These are phyloP conservation scores for Talaromyces sp. DNA, from an alignment of 2,329 filamentous ascomycete species.

Conservation along the genomic window DNA sequence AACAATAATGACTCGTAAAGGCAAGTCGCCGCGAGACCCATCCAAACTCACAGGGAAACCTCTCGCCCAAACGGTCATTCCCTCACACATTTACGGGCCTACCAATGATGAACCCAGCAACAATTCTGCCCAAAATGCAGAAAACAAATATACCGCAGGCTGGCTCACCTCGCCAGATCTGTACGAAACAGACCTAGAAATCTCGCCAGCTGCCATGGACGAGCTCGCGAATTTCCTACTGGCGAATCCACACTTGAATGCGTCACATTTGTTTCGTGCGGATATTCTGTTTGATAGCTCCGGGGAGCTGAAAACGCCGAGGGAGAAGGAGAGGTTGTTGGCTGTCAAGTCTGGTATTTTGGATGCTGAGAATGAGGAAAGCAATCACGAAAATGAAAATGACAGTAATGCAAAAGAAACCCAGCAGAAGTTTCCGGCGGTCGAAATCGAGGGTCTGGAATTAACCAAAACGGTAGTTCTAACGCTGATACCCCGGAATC, in stretches of 20 bases:
- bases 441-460: constrained; percentile 23
- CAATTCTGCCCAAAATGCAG: not conserved
- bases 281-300: constrained; percentile 55
- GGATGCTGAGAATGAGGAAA: not conserved
- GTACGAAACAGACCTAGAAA: constrained; percentile 18
- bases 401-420: not conserved
- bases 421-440: constrained; percentile 1
- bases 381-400: not conserved
- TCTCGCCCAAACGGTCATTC: constrained; percentile 22
- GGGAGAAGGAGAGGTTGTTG: constrained; percentile 24
- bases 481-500: constrained; percentile 75
- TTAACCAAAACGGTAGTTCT: constrained; percentile 64
- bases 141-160: constrained; percentile 9
- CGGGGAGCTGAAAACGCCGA: constrained; percentile 26
- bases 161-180: constrained; percentile 31
- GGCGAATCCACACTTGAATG: constrained; percentile 54
- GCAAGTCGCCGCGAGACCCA: constrained; percentile 13
- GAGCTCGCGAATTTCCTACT: constrained; percentile 47
- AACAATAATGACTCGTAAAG: not conserved
- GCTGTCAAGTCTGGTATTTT: not conserved
- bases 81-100: constrained; percentile 16
- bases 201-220: constrained; percentile 26
- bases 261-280: constrained; percentile 53
- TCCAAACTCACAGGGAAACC: constrained; percentile 21
- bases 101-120: not conserved